These are phyloP conservation scores for Aspergillus viridinutans DNA, from an alignment of 2,329 filamentous ascomycete species.

Conservation along the genomic window DNA sequence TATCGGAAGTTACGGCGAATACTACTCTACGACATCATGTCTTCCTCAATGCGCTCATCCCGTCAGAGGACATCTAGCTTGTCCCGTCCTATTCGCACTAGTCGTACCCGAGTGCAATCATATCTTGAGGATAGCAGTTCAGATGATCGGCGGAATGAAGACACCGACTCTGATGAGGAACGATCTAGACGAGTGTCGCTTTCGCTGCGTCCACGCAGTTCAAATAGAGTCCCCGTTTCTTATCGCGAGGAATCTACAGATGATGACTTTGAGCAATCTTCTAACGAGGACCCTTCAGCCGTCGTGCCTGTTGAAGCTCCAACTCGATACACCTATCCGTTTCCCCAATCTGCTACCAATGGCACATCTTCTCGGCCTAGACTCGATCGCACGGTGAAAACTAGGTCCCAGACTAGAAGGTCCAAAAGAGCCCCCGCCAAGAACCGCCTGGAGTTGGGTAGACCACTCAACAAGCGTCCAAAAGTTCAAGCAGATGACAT, in stretches of 20 bases:
- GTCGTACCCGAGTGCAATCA: constrained; percentile 31
- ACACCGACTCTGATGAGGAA: constrained; percentile 10
- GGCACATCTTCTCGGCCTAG: constrained; percentile 6
- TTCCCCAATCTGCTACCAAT: constrained; percentile 6
- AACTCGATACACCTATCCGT: constrained; percentile 3
- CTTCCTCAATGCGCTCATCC: constrained; percentile 21
- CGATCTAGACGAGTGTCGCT: constrained; percentile 17
- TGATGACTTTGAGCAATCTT: constrained; percentile 16
- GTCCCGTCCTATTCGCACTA: constrained; percentile 33
- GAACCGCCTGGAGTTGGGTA: constrained; percentile 16
- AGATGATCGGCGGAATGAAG: constrained; percentile 21
- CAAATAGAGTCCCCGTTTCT: constrained; percentile 22
- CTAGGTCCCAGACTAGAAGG: constrained; percentile 17
- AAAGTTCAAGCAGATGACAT: constrained; percentile 18
- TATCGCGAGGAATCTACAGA: constrained; percentile 37
- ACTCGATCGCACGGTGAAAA: constrained; percentile 16
- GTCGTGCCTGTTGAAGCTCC: constrained; percentile 9
- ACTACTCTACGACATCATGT: constrained; percentile 22
- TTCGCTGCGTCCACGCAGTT: constrained; percentile 29
- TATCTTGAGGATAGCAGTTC: constrained; percentile 37
- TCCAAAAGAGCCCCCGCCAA: constrained; percentile 13
- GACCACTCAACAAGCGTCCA: constrained; percentile 23
- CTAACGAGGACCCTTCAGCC: constrained; percentile 12
- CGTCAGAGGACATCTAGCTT: constrained; percentile 16
- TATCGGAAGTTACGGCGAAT: constrained; percentile 10